phyloP scores from a whole-genome alignment of 78 protist species.

The Dictyostelium discoideum region dicty_2.7 NC_007090.3:5026001-5026500 shows the following conservation, averaged over 20 bases:
- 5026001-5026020: constrained; percentile 4
- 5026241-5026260: not conserved
- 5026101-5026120: not conserved
- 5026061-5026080: not conserved
- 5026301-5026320: too few species aligned
- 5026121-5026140: not conserved
- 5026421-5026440: too few species aligned
- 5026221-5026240: not conserved
- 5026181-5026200: not conserved
- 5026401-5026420: too few species aligned
- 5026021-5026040: not conserved
- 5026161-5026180: not conserved
- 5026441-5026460: too few species aligned
- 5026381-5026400: too few species aligned
- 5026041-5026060: not conserved
- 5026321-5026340: too few species aligned
- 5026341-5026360: too few species aligned
- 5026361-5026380: too few species aligned
- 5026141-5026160: constrained; percentile 14
- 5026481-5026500: constrained; percentile 33
- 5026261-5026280: not conserved
- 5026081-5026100: not conserved
- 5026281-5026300: not conserved
- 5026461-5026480: constrained; percentile 20
- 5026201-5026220: not conserved